Conservation (phyloP, 805 yeast species). For the Monosporozyma siamensis region DNA sequence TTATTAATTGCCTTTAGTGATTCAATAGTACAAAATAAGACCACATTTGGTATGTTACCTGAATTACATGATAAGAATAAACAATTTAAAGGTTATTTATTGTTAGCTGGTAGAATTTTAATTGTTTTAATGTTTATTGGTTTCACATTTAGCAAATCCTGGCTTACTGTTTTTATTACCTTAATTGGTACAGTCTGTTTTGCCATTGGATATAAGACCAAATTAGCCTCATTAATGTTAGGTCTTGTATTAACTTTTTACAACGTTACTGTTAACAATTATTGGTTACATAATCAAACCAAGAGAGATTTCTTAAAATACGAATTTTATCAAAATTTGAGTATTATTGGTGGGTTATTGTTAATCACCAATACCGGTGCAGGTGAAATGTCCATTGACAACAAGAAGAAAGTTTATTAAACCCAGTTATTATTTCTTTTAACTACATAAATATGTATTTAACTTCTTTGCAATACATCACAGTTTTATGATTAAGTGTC, state of each 20-base stretch:
- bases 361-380: conserved; percentile 93
- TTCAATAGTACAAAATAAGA: conserved; percentile 68
- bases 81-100: conserved; percentile 60
- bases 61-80: conserved; percentile 56
- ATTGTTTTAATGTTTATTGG: conserved; percentile 79
- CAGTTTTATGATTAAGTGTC: too few species aligned
- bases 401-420: conserved; percentile 84
- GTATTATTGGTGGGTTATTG: conserved; percentile 89
- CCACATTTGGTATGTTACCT: conserved; percentile 40
- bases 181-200: conserved; percentile 69
- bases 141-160: conserved; percentile 66
- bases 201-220: conserved; percentile 88
- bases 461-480: too few species aligned
- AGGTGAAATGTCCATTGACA: conserved; percentile 87
- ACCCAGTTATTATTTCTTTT: neutral
- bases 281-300: conserved; percentile 67
- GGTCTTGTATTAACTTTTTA: conserved; percentile 65
- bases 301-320: conserved; percentile 84
- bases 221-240: conserved; percentile 65
- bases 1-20: conserved; percentile 81
- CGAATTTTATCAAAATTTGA: conserved; percentile 88
- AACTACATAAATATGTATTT: too few species aligned
- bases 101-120: conserved; percentile 82
- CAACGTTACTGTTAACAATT: conserved; percentile 74
- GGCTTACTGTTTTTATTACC: conserved; percentile 59